Evolutionary conservation across 2,329 filamentous ascomycete genomes (phyloP).

Genomic region (Dothistroma pini): DNA sequence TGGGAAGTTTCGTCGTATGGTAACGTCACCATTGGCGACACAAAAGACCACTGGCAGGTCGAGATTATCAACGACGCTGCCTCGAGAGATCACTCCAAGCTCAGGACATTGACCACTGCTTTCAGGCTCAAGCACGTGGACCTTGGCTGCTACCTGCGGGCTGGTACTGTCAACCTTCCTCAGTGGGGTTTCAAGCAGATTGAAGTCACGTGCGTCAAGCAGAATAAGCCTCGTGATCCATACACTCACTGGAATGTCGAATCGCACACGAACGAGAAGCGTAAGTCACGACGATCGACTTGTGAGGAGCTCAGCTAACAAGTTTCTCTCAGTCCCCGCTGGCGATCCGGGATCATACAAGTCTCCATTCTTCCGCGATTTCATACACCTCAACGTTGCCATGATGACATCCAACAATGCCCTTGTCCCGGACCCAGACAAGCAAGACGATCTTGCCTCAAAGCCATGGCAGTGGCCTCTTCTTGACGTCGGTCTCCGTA

Average conservation of each 20-base stretch:
- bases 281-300: slow-evolving; percentile 53
- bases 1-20: slow-evolving; percentile 95
- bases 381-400: slow-evolving; percentile 95
- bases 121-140: slow-evolving; percentile 82
- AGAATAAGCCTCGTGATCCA: slow-evolving; percentile 85
- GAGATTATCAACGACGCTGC: slow-evolving; percentile 89
- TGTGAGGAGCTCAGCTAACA: slow-evolving; percentile 33
- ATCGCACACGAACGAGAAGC: slow-evolving; percentile 86
- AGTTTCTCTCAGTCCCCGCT: slow-evolving; percentile 63
- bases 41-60: slow-evolving; percentile 95
- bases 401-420: slow-evolving; percentile 99
- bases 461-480: slow-evolving; percentile 99
- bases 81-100: slow-evolving; percentile 75
- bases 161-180: slow-evolving; percentile 91
- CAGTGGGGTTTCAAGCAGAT: slow-evolving; percentile 99
- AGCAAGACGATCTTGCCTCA: slow-evolving; percentile 96
- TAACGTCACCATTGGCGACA: slow-evolving; percentile 90
- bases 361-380: slow-evolving; percentile 96
- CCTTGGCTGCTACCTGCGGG: slow-evolving; percentile 88
- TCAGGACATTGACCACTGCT: slow-evolving; percentile 87
- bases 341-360: slow-evolving; percentile 89
- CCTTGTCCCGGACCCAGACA: slow-evolving; percentile 93
- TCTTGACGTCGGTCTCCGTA: slow-evolving; percentile 88
- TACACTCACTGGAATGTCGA: slow-evolving; percentile 99
- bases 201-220: slow-evolving; percentile 90